Conservation (phyloP, 2,329 filamentous ascomycete genomes). For the Daldinia sp. region DNA sequence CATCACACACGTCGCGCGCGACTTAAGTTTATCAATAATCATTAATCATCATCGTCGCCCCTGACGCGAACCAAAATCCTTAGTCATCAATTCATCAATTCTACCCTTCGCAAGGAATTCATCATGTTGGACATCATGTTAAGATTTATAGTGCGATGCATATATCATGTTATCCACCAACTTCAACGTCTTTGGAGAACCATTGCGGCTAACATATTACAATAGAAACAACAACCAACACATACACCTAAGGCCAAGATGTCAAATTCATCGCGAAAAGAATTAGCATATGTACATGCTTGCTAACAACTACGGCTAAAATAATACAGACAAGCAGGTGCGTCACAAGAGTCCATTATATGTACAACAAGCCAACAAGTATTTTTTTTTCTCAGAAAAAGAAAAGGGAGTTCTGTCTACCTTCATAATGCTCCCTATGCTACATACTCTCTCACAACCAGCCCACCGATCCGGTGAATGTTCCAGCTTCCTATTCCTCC, state of each 20-base stretch:
- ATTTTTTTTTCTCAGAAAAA: neutral
- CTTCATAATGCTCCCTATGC: slow-evolving; percentile 14
- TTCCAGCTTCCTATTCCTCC: slow-evolving; percentile 9
- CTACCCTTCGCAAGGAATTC: too few species aligned
- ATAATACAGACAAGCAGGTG: neutral
- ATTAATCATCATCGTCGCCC: too few species aligned
- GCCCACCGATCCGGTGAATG: neutral
- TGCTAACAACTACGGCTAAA: neutral
- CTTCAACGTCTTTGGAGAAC: neutral
- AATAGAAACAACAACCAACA: neutral
- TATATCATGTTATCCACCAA: too few species aligned
- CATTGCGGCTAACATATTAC: neutral
- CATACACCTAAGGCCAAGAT: neutral
- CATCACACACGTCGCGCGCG: too few species aligned
- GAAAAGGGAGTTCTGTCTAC: neutral
- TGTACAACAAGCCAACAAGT: slow-evolving; percentile 7
- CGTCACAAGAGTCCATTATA: neutral
- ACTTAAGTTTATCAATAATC: too few species aligned
- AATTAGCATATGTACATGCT: slow-evolving; percentile 2
- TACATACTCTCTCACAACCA: neutral
- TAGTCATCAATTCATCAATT: too few species aligned
- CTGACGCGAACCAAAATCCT: too few species aligned
- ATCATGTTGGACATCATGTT: too few species aligned
- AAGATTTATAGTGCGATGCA: too few species aligned
- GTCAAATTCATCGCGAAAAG: neutral